phyloP scores from a whole-genome alignment of 257 asterid genomes.

The Gentiana macrophylla region DNA sequence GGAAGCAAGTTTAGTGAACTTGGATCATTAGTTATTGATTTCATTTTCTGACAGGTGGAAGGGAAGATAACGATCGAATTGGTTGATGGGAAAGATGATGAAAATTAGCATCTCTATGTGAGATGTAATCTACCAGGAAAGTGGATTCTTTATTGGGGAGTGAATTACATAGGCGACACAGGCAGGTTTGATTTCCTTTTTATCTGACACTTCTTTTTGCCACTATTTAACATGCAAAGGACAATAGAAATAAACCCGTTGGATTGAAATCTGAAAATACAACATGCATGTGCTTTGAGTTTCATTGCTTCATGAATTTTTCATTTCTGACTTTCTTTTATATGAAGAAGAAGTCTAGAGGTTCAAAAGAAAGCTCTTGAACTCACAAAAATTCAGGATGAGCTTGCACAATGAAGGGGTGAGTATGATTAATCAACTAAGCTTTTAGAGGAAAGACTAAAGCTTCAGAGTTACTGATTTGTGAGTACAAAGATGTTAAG shows the following conservation, averaged over 20 bases:
- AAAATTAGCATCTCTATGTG: conserved; percentile 61
- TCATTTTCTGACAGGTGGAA: conserved; percentile 50
- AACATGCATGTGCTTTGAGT: no score
- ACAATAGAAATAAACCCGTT: no score
- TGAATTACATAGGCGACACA: conserved; percentile 53
- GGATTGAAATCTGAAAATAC: no score
- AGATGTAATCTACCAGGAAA: conserved; percentile 83
- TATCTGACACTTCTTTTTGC: no score
- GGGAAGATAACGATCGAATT: conserved; percentile 76
- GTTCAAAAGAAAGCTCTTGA: no score
- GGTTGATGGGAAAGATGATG: conserved; percentile 40
- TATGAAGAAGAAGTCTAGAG: no score
- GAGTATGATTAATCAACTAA: conserved; percentile 55
- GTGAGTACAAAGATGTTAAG: conserved; percentile 71
- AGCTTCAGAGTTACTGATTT: conserved; percentile 69
- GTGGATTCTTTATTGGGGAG: conserved; percentile 99
- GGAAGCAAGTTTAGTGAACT: background rate
- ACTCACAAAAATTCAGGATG: no score
- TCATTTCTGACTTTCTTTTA: no score
- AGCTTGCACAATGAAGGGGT: conserved; percentile 75
- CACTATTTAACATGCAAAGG: no score
- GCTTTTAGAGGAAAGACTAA: conserved; percentile 64
- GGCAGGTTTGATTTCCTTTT: conserved; percentile 69
- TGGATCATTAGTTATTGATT: conserved; percentile 13
- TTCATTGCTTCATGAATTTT: no score